A percentile compares a stretch with the other conserved stretches of the same genome.
phyloP scores from a whole-genome alignment of 2,329 filamentous ascomycete species.

The Diaporthe citriasiana region DNA sequence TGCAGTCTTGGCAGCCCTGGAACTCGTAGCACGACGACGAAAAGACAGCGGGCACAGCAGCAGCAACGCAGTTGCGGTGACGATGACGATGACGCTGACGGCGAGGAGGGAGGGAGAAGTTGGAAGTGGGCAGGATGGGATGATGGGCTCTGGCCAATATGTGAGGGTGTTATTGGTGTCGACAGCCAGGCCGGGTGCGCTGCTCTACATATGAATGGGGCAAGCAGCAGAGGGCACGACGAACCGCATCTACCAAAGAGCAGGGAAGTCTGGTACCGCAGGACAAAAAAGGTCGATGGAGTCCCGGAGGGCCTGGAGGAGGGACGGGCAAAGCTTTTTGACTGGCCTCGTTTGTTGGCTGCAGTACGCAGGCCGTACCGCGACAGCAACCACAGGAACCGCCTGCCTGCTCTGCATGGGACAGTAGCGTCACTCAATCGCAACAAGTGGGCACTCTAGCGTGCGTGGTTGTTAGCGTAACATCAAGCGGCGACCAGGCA shows the following conservation, averaged over 20 bases:
- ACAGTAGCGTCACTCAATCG: slow-evolving; percentile 34
- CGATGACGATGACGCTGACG: slow-evolving; percentile 12
- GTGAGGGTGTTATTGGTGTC: slow-evolving; percentile 38
- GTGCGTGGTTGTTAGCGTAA: slow-evolving; percentile 28
- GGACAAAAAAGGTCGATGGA: slow-evolving; percentile 34
- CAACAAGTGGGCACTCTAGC: slow-evolving; percentile 35
- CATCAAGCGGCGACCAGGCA: slow-evolving; percentile 24
- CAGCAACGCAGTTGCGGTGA: slow-evolving; percentile 16
- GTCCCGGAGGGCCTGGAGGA: not conserved
- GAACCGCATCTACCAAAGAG: slow-evolving; percentile 17
- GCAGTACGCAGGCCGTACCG: slow-evolving; percentile 27
- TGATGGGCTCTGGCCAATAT: slow-evolving; percentile 40
- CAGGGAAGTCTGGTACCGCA: slow-evolving; percentile 19
- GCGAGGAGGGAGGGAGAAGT: not conserved
- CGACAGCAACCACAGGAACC: slow-evolving; percentile 33
- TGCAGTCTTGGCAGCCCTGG: slow-evolving; percentile 42
- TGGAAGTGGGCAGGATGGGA: slow-evolving; percentile 32
- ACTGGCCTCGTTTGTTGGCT: slow-evolving; percentile 29
- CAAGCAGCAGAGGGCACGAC: not conserved
- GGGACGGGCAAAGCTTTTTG: slow-evolving; percentile 35
- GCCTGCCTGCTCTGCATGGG: slow-evolving; percentile 30
- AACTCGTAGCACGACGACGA: not conserved
- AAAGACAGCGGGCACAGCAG: not conserved
- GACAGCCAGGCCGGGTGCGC: slow-evolving; percentile 30
- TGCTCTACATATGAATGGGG: not conserved